Evolutionary conservation across 768 basidiomycete genomes (phyloP).

Genomic region (Kockovaella imperatae): DNA sequence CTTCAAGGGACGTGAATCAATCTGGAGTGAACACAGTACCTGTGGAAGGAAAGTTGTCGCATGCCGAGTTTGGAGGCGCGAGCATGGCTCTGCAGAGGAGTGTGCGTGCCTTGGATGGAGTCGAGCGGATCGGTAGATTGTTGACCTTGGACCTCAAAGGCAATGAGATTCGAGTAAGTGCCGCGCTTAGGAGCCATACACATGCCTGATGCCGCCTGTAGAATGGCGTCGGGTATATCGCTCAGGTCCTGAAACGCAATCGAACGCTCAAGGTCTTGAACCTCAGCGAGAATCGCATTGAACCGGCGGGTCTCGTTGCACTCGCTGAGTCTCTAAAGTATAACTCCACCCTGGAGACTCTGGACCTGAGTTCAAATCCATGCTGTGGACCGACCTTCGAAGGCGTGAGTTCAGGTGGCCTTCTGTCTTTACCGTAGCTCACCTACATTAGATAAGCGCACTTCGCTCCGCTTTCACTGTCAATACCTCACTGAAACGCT

Average conservation of each 20-base stretch:
- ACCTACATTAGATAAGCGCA: constrained; percentile 48
- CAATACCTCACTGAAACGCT: constrained; percentile 79
- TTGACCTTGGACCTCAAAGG: constrained; percentile 83
- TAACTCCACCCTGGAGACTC: constrained; percentile 83
- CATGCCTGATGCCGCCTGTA: constrained; percentile 26
- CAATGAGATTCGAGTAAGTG: constrained; percentile 79
- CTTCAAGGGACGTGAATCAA: constrained; percentile 46
- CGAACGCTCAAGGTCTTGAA: constrained; percentile 89
- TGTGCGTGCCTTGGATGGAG: constrained; percentile 76
- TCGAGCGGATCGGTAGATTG: constrained; percentile 76
- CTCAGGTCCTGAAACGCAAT: constrained; percentile 93
- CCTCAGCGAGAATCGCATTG: constrained; percentile 88
- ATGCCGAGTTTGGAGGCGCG: constrained; percentile 33
- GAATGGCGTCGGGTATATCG: constrained; percentile 77
- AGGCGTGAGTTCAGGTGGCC: constrained; percentile 57
- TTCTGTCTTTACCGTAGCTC: not conserved
- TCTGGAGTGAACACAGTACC: constrained; percentile 27
- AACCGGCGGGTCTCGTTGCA: constrained; percentile 64
- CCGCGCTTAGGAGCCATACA: no score
- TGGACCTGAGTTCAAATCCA: constrained; percentile 87
- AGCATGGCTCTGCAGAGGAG: constrained; percentile 69
- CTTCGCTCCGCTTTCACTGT: constrained; percentile 87
- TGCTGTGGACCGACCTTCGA: constrained; percentile 83
- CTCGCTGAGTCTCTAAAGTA: constrained; percentile 96
- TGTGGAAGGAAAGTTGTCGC: constrained; percentile 20